Evolutionary conservation across 306 rosid species (phyloP), one percentile per base, ranked within the genome.

Genomic region (Lotus japonicus): DNA sequence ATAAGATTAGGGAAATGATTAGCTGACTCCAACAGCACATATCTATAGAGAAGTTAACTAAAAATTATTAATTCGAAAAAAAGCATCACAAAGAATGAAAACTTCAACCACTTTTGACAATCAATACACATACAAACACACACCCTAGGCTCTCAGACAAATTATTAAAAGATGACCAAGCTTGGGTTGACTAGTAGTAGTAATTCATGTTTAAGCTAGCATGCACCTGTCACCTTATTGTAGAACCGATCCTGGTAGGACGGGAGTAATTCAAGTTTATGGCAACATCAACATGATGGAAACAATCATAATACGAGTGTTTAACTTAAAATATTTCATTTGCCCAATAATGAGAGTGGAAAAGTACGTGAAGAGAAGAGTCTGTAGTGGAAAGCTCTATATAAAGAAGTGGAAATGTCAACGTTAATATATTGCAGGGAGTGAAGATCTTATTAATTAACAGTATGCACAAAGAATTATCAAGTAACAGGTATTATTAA

Each of bases 1-100:
- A 58, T 46, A 26, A 63, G 33, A 52, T 51, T 62, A 69, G 53
- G 70, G 36, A 68, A 68, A 54, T 58, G 68, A 63, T 21, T 16
- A 65, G 39, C 13, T 31, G 19, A 55, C 58, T 55, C 78, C 71
- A 54, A 43, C 72, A 55, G 58, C 72, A 69, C 9, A 41, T 6
- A 53, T 48, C 56, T 17, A 5, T 7, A n/a, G 15, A 63, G 31
- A 64, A 46, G 48, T 54, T 16, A 56, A 26, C 42, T 16, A 43
- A 11, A 19, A 49, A 26, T 15, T 48, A 62, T 35, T 18, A 51
- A 56, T 64, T 64, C 33, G 56, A 56, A 64, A 48, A 62, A 71
- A 71, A 28, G 68, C 70, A 46, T 46, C 53, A 52, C 66, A 16
- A 36, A 62, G 11, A 18, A 43, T 52, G 12, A 58, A 67, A 23